Evolutionary conservation across 805 yeast genomes (phyloP), one percentile per base, ranked within the genome.

Genomic region (Saturnispora quitensis): DNA sequence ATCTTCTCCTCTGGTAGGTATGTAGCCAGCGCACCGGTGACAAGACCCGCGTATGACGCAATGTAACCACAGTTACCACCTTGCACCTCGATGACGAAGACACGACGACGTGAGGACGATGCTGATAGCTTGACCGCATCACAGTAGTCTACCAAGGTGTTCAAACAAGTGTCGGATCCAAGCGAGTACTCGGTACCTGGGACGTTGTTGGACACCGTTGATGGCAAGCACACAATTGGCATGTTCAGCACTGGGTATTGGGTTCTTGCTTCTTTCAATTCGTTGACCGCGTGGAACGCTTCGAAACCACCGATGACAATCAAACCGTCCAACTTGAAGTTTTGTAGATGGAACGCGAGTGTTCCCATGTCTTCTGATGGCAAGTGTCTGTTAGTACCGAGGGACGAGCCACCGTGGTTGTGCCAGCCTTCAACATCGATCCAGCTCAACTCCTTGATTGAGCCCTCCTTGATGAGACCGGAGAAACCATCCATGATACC

Each of bases 161-260:
- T 93, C 74, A 93, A 73, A 74, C 99, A 95, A 10, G 99, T 93
- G 67, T 93, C 99, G 12, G 89, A 77, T 53, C 99, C 99, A 53
- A 93, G 71, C 0, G 97, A 89, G 69, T 89, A 89, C 69, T 93
- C 97, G 2, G 98, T 85, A 54, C 99, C 99, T n/a, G 99, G 99
- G 47, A 93, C 98, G 61, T 93, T 93, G 72, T 93, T 93, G 17
- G 97, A 89, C 57, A 93, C 88, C 2, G 99, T 93, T 2, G 98
- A 91, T 10, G 99, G 99, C 58, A 93, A 76, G 60, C 88, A 80
- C 42, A 87, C 86, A 87, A 91, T 84, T 56, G 99, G 99, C 58
- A 93, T 89, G 68, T 91, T 81, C 73, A 93, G 87, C 28, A 91
- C 82, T 43, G 99, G 98, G 71, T 89, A 93, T 53, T 80, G 72